Base-by-base conservation (phyloP, 2,329 filamentous ascomycete species). In the Ceratocystis diversiconidia region DNA sequence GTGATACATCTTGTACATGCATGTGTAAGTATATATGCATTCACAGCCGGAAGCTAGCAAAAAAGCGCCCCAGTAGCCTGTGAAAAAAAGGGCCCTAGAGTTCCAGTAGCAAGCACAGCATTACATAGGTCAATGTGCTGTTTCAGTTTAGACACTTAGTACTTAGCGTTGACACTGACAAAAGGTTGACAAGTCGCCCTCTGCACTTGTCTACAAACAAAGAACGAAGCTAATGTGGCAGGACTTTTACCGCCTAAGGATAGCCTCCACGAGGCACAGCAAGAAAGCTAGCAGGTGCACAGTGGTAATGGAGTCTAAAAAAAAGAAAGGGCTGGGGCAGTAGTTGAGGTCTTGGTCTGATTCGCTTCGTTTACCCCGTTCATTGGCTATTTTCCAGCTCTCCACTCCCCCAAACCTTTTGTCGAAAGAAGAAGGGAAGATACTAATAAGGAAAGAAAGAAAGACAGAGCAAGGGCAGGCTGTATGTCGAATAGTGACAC, bases 171-270 rank as follows among this genome's bases (percentile, higher is more conserved):
- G 55, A 59, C 55, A 36, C 28, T 59, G 55, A 22, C 55, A 59
- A 59, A 52, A 12, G 48, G 19, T 28, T 52, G 48, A 52, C 48
- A 52, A 25, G 15, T 52, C 22, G 22, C 28, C n/a, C 30, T n/a
- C 28, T 15, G 10, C 55, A n/a, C 22, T 6, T 32, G 55, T n/a
- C 55, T 59, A 8, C 15, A 36, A 59, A 59, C 55, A 59, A 59
- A 19, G 25, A 59, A 59, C 4, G 28, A 36, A 59, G 55, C 55
- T 59, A 59, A 59, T 59, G 55, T 41, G 36, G 36, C 55, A 59
- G 28, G 2, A 17, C 55, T 59, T 41, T 15, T 36, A 59, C 55
- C 55, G 55, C 25, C 52, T 36, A 10, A 32, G 1, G 8, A 36
- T n/a, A 4, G 55, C 55, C 28, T 59, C 28, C 28, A 32, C 30